phyloP scores from a whole-genome alignment of 768 basidiomycete species.

The Suillus occidentalis region DNA sequence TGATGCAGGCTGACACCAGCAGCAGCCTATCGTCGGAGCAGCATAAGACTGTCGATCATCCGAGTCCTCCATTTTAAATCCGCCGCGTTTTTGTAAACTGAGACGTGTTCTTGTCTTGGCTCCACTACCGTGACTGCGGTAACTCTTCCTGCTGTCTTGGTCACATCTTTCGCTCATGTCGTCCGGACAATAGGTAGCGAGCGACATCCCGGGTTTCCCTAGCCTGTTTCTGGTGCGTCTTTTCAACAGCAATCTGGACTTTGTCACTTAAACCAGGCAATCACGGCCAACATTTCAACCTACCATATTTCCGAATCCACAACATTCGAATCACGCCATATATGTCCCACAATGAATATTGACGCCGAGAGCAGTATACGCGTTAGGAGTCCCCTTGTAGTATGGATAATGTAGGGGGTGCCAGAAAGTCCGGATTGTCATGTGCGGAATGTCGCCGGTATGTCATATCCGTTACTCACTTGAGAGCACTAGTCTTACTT shows the following conservation, averaged over 20 bases:
- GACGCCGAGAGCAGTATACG: conserved; percentile 11
- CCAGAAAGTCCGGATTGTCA: conserved; percentile 42
- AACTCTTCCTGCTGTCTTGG: background rate
- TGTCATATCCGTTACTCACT: conserved; percentile 7
- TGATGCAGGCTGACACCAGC: background rate
- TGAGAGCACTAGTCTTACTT: conserved; percentile 7
- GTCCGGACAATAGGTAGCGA: background rate
- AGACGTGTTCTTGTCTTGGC: conserved; percentile 4
- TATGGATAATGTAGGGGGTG: conserved; percentile 4
- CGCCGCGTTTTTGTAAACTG: background rate
- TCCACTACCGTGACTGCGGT: background rate
- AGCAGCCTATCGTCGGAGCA: background rate
- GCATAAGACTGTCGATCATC: conserved; percentile 4
- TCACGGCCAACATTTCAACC: background rate
- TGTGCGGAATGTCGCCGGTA: conserved; percentile 56
- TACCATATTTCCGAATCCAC: background rate
- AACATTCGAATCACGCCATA: background rate
- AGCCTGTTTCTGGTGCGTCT: background rate
- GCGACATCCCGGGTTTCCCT: no score
- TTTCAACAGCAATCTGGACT: background rate
- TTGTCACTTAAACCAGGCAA: background rate
- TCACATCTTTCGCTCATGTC: background rate
- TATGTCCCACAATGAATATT: conserved; percentile 10
- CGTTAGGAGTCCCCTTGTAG: conserved; percentile 10
- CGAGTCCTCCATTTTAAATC: conserved; percentile 1